Percentiles rank a stretch among this genome's conserved stretches.
These are phyloP conservation scores for Brassica incana DNA, from an alignment of 345 rosid species.

Conservation along the genomic window DNA sequence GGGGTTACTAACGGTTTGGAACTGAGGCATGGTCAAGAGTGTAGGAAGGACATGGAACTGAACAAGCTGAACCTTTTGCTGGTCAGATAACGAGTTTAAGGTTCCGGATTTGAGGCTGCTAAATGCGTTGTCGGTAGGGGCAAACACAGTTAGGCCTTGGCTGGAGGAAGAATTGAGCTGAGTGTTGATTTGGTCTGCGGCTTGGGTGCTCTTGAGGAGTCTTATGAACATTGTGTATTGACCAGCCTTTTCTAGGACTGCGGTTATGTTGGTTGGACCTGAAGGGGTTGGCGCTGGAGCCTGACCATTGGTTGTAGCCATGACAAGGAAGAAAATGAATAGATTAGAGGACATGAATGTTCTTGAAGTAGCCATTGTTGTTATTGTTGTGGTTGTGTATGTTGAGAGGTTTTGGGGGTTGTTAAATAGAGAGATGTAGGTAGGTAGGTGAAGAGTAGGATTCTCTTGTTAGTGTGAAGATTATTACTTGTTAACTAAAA, in stretches of 20 bases:
- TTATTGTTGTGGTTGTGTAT: constrained; percentile 27
- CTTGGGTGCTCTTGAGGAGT: constrained; percentile 66
- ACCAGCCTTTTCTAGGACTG: constrained; percentile 75
- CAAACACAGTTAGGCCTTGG: constrained; percentile 75
- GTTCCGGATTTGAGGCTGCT: constrained; percentile 64
- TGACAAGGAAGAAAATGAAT: constrained; percentile 38
- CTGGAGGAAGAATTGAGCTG: constrained; percentile 64
- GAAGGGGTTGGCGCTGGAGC: constrained; percentile 54
- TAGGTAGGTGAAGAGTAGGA: constrained; percentile 37
- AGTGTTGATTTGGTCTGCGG: constrained; percentile 68
- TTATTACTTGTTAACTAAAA: constrained; percentile 31
- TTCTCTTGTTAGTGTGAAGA: constrained; percentile 29
- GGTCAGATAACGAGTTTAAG: constrained; percentile 64
- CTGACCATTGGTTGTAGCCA: constrained; percentile 42
- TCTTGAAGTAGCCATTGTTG: constrained; percentile 39
- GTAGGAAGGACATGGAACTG: constrained; percentile 81
- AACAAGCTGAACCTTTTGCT: constrained; percentile 67
- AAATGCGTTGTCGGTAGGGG: constrained; percentile 82
- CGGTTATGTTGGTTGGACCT: constrained; percentile 67
- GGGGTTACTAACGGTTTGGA: constrained; percentile 90
- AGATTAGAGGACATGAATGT: constrained; percentile 20
- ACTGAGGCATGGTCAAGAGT: constrained; percentile 60
- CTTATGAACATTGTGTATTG: constrained; percentile 67
- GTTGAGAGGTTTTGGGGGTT: constrained; percentile 23
- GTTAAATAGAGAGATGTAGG: constrained; percentile 29